Base-by-base conservation (phyloP, 1,284 basidiomycete species). In the Austroboletus novae-zelandiae region DNA sequence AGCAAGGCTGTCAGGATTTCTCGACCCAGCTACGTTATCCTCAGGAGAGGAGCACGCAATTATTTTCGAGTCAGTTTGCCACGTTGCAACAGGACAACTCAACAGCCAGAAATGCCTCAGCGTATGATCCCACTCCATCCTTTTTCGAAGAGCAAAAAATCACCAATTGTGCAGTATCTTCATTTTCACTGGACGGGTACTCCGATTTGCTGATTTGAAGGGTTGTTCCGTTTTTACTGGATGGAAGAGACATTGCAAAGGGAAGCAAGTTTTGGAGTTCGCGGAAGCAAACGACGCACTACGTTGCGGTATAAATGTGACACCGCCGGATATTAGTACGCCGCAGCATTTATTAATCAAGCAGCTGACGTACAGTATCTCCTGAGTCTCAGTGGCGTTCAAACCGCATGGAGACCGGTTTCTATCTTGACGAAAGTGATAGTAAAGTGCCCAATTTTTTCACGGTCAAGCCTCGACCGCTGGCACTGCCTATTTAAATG, bases 1-100 rank as follows among this genome's bases (percentile, higher is more conserved):
- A 78, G 91, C 81, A 89, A 82, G 86, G 80, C 89, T 91, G 87
- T 80, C 89, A 90, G 92, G 88, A 89, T 92, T 91, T 93, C 91
- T 93, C 91, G 92, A 91, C 73, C 86, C 79, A 71, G 69, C 71
- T 60, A 57, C 59, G 55, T 59, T 58, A 51, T 57, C 55, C 60
- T 55, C 55, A 54, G 8, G 56, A 67, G 56, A 52, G 49, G 52
- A 61, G 89, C 85, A 91, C n/a, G n/a, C n/a, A n/a, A n/a, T 23
- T 23, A 23, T 23, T 88, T 87, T 88, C 60, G 75, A 72, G 79
- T 81, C 83, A 84, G 81, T 80, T 76, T 70, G 71, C 71, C 74
- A 81, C 78, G 25, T 25, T 25, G 5, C 7, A 25, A 6, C 75
- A 77, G 69, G 75, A 73, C 61, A 79, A 87, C 82, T 85, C 86